These are phyloP conservation scores for Eucalyptus urophylla DNA, from an alignment of 345 rosid genomes.

Conservation along the genomic window DNA sequence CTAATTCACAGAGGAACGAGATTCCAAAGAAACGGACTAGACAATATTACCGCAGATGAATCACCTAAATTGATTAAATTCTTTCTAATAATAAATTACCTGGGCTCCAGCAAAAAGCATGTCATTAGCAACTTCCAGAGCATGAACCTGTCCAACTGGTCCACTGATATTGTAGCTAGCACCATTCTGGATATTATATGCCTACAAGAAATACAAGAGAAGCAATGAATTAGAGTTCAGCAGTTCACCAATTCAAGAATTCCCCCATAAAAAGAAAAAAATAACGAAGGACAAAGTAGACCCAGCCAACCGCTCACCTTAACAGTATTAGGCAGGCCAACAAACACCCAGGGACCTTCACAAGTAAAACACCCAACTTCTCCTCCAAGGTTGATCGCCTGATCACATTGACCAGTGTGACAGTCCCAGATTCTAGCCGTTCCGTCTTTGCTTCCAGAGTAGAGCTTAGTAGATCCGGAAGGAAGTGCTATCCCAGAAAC, in stretches of 20 bases:
- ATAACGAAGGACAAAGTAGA: background rate
- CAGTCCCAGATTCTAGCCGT: conserved; percentile 37
- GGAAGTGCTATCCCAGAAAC: conserved; percentile 41
- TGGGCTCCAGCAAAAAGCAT: conserved; percentile 53
- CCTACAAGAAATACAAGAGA: conserved; percentile 14
- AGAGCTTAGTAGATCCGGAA: conserved; percentile 41
- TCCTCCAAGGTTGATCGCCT: conserved; percentile 13
- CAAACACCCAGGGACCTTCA: conserved; percentile 53
- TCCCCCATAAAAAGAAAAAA: background rate
- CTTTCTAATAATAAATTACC: conserved; percentile 10
- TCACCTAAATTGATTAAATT: background rate
- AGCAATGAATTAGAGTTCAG: background rate
- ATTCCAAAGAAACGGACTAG: background rate
- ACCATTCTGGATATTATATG: conserved; percentile 25
- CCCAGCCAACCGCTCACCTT: conserved; percentile 12
- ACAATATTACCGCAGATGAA: background rate
- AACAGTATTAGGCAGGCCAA: conserved; percentile 37
- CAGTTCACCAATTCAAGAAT: background rate
- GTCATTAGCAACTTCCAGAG: conserved; percentile 16
- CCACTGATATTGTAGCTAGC: conserved; percentile 19
- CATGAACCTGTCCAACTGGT: conserved; percentile 33
- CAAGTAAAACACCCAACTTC: conserved; percentile 35
- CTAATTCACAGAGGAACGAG: background rate
- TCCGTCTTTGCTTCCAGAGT: conserved; percentile 41
- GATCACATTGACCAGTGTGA: conserved; percentile 26